Percentiles rank a stretch among this genome's conserved stretches.
Conservation (phyloP, 768 basidiomycete genomes). For the Lentinus tigrinus region DNA sequence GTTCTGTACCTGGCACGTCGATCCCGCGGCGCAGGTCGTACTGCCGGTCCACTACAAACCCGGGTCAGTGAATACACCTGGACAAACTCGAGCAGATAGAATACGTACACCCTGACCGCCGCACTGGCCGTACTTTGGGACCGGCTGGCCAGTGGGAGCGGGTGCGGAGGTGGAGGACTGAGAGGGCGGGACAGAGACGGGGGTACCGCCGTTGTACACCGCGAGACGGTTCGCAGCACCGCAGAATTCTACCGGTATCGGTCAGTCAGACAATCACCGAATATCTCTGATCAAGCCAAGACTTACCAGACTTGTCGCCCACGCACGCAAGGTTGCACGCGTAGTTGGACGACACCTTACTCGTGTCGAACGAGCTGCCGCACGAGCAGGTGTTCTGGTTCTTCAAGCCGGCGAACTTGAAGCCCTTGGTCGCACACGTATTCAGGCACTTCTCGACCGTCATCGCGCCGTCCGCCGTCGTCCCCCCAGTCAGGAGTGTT, state of each 20-base stretch:
- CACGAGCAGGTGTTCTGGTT: not conserved
- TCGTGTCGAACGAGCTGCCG: slow-evolving; percentile 1
- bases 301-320: not conserved
- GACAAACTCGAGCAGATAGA: not conserved
- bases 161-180: not conserved
- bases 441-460: not conserved
- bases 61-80: not conserved
- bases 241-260: not conserved
- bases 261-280: not conserved
- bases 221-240: slow-evolving; percentile 1
- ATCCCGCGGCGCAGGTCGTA: not conserved
- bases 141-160: not conserved
- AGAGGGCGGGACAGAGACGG: not conserved
- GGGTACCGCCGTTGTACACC: not conserved
- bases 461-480: not conserved
- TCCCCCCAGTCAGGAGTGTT: not conserved
- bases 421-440: not conserved
- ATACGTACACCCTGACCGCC: not conserved
- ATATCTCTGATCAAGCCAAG: not conserved
- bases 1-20: not conserved
- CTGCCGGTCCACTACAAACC: not conserved
- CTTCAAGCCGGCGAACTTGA: not conserved
- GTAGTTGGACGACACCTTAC: not conserved
- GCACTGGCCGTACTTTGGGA: slow-evolving; percentile 2
- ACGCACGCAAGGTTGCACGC: not conserved